phyloP scores from a whole-genome alignment of 2,329 filamentous ascomycete species.

The Ascochyta lentis region DNA sequence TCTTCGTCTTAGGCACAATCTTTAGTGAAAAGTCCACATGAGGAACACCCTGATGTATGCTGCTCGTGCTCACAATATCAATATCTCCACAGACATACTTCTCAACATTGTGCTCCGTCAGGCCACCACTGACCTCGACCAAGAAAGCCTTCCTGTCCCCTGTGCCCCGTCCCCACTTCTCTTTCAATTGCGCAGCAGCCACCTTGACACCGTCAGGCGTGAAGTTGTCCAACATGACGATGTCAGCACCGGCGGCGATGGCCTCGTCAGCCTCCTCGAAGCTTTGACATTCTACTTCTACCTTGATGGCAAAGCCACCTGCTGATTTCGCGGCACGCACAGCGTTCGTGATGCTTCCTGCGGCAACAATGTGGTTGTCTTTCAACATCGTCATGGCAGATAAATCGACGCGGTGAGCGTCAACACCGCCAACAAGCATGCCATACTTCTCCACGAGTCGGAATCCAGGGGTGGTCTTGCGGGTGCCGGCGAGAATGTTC shows the following conservation, averaged over 20 bases:
- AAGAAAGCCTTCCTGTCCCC: constrained; percentile 68
- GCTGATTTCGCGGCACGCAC: constrained; percentile 83
- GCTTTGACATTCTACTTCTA: constrained; percentile 93
- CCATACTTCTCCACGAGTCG: constrained; percentile 97
- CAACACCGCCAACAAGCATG: constrained; percentile 91
- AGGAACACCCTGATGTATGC: constrained; percentile 92
- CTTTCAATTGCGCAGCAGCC: constrained; percentile 77
- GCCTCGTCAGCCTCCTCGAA: constrained; percentile 91
- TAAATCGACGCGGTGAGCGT: constrained; percentile 89
- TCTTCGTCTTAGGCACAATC: constrained; percentile 63
- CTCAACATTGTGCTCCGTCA: constrained; percentile 84
- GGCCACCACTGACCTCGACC: constrained; percentile 89
- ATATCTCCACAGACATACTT: constrained; percentile 82
- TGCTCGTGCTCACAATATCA: constrained; percentile 94
- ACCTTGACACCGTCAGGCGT: constrained; percentile 76
- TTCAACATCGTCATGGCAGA: constrained; percentile 96
- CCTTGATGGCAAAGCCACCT: constrained; percentile 88
- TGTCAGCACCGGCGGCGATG: constrained; percentile 86
- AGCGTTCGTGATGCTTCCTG: constrained; percentile 80
- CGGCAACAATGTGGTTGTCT: constrained; percentile 97
- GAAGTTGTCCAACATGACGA: constrained; percentile 98
- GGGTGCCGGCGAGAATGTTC: constrained; percentile 88
- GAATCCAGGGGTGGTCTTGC: constrained; percentile 97
- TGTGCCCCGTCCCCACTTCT: constrained; percentile 75
- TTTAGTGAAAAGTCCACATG: constrained; percentile 97